Base-by-base conservation (phyloP, 495 filamentous ascomycete genomes). In the Lophiotrema nucula region DNA sequence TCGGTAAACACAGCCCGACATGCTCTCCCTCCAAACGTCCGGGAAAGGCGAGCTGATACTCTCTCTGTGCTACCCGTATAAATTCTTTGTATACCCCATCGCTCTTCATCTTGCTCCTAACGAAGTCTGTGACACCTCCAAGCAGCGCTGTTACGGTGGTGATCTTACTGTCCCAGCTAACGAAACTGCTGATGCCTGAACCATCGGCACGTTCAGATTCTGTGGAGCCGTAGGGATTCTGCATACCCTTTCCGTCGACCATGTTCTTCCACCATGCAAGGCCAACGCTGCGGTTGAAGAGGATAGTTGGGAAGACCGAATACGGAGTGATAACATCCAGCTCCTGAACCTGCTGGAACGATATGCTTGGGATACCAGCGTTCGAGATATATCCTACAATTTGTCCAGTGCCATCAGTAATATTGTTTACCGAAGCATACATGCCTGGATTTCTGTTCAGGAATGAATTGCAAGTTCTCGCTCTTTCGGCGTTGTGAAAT, bases 191-290 rank as follows among this genome's bases (percentile, higher is more conserved):
- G 26, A 66, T 60, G 16, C 51, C 33, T n/a, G 10, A 12, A 21
- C 72, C 72, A 66, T 71, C 69, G 19, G 64, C 37, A n/a, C 67
- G 65, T n/a, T 68, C 62, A 22, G 65, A 69, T 51, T 74, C 70
- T 8, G 65, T 72, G 51, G 71, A 72, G 18, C 70, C 69, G 31
- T 72, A 74, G 13, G 62, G 64, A 55, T 69, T 73, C 52, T 73
- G 72, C 69, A 73, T 73, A 48, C 67, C 70, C 56, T 69, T 73
- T n/a, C 60, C 70, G 47, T 67, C 42, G 26, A 59, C 67, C 67
- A 74, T 74, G 44, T 73, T 72, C 58, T 67, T 67, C 70, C 67
- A 73, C 72, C 70, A 74, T 23, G 67, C 70, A 47, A 73, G 44
- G 31, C 31, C 31, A 35, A 35, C 31, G 31, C 31, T 35, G 15